A percentile compares a stretch with the other conserved stretches of the same genome.
Evolutionary conservation across 2,329 filamentous ascomycete species (phyloP).

Genomic region (Beauveria varroae): DNA sequence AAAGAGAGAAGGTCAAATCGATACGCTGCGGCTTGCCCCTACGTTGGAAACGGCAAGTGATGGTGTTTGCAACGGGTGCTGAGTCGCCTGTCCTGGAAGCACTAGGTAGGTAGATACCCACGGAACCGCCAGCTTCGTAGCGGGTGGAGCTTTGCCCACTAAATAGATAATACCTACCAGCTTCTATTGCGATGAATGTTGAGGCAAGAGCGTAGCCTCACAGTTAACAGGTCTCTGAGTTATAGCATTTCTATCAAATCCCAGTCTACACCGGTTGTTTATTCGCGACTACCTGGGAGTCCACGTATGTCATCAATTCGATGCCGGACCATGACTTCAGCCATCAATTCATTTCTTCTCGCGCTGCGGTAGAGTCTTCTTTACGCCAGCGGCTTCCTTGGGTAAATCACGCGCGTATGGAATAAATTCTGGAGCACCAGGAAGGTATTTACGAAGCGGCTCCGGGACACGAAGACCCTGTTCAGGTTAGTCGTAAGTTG

Average conservation of each 20-base stretch:
- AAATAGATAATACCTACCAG: background rate
- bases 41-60: background rate
- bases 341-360: constrained; percentile 19
- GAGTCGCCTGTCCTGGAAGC: no score
- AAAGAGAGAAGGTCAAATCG: background rate
- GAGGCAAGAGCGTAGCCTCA: background rate
- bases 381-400: constrained; percentile 48
- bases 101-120: no score
- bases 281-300: no score
- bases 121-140: no score
- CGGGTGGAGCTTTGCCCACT: no score
- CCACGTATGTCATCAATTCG: no score
- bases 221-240: background rate
- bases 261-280: no score
- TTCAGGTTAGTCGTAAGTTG: background rate
- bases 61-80: background rate
- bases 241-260: no score
- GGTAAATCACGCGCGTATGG: constrained; percentile 80
- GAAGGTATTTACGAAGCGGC: constrained; percentile 80
- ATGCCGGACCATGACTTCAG: background rate
- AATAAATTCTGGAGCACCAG: constrained; percentile 81
- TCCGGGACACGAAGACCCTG: constrained; percentile 74
- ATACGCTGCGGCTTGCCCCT: background rate
- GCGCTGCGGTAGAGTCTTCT: constrained; percentile 23
- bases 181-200: background rate